phyloP scores from a whole-genome alignment of 768 basidiomycete species.

The Suillus bovinus region DNA sequence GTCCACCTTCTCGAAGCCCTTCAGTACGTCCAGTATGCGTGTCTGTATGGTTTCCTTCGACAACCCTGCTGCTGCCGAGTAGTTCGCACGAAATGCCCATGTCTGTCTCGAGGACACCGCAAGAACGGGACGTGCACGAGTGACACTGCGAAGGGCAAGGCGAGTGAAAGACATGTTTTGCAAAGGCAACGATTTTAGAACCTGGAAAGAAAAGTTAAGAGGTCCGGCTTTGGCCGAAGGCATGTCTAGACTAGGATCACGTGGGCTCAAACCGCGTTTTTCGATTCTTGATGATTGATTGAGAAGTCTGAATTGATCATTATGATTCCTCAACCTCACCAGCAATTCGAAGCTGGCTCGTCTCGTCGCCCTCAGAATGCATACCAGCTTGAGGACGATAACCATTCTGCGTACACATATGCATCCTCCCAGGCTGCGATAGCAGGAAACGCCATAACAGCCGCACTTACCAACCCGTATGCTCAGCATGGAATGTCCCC shows the following conservation, averaged over 20 bases:
- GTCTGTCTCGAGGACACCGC: conserved; percentile 27
- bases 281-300: neutral
- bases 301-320: neutral
- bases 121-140: conserved; percentile 29
- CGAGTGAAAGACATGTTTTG: conserved; percentile 36
- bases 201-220: conserved; percentile 2
- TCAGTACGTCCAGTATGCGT: conserved; percentile 31
- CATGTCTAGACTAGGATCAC: neutral
- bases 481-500: conserved; percentile 37
- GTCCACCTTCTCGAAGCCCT: conserved; percentile 33
- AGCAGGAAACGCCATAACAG: conserved; percentile 20
- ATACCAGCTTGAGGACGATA: neutral
- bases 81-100: conserved; percentile 30
- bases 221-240: conserved; percentile 28
- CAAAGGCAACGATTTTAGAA: neutral
- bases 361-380: neutral
- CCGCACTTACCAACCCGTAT: conserved; percentile 27
- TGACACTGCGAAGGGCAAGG: conserved; percentile 32
- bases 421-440: conserved; percentile 8
- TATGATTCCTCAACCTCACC: conserved; percentile 3
- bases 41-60: conserved; percentile 25
- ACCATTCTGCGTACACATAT: neutral
- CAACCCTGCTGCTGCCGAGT: conserved; percentile 27
- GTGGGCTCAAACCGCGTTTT: neutral
- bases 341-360: neutral